Conservation (phyloP, 78 protist genomes). For the Isochrysis galbana region DNA sequence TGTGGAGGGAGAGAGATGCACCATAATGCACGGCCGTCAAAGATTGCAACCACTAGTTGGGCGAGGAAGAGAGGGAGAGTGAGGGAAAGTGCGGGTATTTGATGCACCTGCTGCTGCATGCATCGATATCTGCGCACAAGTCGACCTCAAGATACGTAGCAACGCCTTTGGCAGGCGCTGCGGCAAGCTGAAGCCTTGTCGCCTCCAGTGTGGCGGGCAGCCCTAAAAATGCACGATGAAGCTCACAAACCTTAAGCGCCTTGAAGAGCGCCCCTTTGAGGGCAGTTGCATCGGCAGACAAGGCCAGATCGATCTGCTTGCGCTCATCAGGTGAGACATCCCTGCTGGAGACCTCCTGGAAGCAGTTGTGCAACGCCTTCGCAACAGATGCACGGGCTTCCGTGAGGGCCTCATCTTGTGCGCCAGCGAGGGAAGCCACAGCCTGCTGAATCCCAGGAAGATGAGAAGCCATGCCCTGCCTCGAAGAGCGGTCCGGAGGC, state of each 20-base stretch:
- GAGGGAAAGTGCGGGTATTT: too few species aligned
- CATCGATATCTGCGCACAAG: neutral
- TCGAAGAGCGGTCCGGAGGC: too few species aligned
- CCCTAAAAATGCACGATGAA: neutral
- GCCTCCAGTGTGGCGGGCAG: neutral
- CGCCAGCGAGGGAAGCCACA: too few species aligned
- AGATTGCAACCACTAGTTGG: too few species aligned
- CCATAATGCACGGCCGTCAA: too few species aligned
- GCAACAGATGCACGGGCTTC: neutral
- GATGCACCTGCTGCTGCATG: neutral
- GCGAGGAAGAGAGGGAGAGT: too few species aligned
- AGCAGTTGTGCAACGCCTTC: neutral
- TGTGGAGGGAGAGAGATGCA: too few species aligned
- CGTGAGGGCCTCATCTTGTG: neutral
- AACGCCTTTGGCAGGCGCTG: neutral
- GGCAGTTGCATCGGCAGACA: neutral
- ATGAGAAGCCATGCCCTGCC: too few species aligned
- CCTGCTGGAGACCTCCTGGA: neutral
- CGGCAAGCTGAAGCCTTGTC: neutral
- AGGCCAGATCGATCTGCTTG: neutral
- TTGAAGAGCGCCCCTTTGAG: neutral
- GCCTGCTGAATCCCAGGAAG: too few species aligned
- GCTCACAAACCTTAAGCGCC: neutral
- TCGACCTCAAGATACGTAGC: neutral
- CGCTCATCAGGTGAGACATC: neutral